phyloP scores from a whole-genome alignment of 192 early-diverging fungal genomes.

The Backusella circina region DNA sequence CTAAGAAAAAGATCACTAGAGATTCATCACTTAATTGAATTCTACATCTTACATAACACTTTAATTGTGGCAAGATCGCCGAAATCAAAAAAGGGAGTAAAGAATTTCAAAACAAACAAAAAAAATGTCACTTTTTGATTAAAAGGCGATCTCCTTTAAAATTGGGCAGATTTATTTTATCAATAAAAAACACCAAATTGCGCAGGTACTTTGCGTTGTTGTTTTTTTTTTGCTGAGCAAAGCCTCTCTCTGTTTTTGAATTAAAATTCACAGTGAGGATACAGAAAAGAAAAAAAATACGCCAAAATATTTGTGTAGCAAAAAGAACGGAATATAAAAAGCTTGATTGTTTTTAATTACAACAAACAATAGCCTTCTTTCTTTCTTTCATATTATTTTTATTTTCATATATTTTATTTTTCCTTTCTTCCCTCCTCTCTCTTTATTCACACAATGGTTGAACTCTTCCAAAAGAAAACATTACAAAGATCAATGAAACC shows the following conservation, averaged over 20 bases:
- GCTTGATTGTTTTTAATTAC: background rate
- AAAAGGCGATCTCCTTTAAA: background rate
- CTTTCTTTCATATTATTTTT: background rate
- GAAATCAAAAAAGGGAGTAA: background rate
- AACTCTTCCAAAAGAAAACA: background rate
- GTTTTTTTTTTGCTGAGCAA: background rate
- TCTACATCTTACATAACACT: background rate
- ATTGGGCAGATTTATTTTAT: background rate
- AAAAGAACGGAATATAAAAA: background rate
- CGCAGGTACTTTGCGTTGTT: background rate
- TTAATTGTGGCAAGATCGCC: background rate
- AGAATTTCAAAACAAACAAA: background rate
- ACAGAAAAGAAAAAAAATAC: background rate
- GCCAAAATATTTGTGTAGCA: background rate
- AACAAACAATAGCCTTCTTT: background rate
- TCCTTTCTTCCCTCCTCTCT: background rate
- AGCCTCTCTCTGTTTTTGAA: background rate
- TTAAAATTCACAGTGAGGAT: background rate
- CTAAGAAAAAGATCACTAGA: background rate
- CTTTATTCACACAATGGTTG: background rate
- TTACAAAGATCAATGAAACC: background rate
- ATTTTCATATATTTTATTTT: background rate
- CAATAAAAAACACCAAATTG: too few relatives aligned
- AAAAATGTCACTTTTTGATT: background rate
- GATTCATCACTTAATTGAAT: background rate